Evolutionary conservation across 306 rosid species (phyloP).

Genomic region (Canavalia gladiata): DNA sequence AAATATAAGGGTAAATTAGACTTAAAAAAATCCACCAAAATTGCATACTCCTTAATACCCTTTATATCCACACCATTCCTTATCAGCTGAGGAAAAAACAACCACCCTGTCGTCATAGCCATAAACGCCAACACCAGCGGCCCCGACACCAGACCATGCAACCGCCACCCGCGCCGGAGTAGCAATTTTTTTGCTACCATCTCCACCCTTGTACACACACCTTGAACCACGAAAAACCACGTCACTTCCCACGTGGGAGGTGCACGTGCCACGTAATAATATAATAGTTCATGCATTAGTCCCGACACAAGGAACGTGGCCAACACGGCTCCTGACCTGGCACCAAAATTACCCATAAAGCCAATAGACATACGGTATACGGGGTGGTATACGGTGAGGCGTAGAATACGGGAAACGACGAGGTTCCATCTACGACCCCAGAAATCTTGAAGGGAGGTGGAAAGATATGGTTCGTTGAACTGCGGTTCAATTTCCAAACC

Average conservation of each 20-base stretch:
- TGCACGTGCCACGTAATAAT: slow-evolving; percentile 64
- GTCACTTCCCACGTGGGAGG: slow-evolving; percentile 89
- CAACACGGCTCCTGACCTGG: slow-evolving; percentile 30
- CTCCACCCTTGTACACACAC: slow-evolving; percentile 61
- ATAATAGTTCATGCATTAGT: slow-evolving; percentile 72
- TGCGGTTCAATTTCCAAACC: slow-evolving; percentile 67
- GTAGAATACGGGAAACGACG: slow-evolving; percentile 66
- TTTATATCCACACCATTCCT: slow-evolving; percentile 62
- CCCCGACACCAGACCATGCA: slow-evolving; percentile 54
- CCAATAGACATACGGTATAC: neutral
- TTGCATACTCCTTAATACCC: slow-evolving; percentile 54
- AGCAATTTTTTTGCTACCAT: slow-evolving; percentile 57
- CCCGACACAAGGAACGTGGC: slow-evolving; percentile 65
- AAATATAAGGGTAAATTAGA: neutral
- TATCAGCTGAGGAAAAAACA: slow-evolving; percentile 68
- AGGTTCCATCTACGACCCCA: slow-evolving; percentile 95
- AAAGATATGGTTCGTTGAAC: slow-evolving; percentile 70
- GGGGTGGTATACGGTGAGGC: slow-evolving; percentile 61
- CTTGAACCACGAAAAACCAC: slow-evolving; percentile 70
- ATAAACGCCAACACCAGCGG: slow-evolving; percentile 53
- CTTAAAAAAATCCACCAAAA: slow-evolving; percentile 41
- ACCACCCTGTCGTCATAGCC: slow-evolving; percentile 57
- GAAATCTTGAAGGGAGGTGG: slow-evolving; percentile 81
- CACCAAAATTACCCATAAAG: slow-evolving; percentile 39
- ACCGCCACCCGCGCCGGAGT: slow-evolving; percentile 49